Evolutionary conservation across 2,329 filamentous ascomycete species (phyloP).

Genomic region (Alternaria burnsii): DNA sequence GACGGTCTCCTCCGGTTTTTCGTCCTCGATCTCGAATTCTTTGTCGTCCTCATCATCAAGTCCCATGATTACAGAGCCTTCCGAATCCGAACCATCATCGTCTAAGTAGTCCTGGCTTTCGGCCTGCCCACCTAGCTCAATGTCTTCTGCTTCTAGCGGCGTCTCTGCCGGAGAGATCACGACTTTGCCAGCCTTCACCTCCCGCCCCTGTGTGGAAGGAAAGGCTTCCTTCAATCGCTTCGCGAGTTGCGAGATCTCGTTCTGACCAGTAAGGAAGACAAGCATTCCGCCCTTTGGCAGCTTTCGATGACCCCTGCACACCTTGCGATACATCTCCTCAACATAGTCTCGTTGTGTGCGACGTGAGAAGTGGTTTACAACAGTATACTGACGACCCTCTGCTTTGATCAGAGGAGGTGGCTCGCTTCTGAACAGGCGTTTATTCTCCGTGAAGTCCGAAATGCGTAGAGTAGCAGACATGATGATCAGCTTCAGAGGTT

Average conservation of each 20-base stretch:
- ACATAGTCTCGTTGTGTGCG: constrained; percentile 87
- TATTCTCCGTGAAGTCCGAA: constrained; percentile 87
- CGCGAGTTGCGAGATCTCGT: constrained; percentile 86
- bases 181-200: constrained; percentile 69
- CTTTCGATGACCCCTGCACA: constrained; percentile 86
- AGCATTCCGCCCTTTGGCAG: constrained; percentile 90
- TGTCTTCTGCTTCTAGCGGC: constrained; percentile 83
- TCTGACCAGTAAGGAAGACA: constrained; percentile 92
- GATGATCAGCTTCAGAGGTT: constrained; percentile 90
- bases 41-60: constrained; percentile 71
- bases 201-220: constrained; percentile 58
- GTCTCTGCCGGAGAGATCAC: constrained; percentile 79
- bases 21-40: constrained; percentile 66
- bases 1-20: constrained; percentile 70
- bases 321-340: constrained; percentile 87
- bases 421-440: constrained; percentile 74
- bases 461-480: constrained; percentile 97
- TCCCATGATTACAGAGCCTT: constrained; percentile 68
- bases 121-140: constrained; percentile 72
- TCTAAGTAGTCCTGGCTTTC: constrained; percentile 52
- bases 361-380: constrained; percentile 87
- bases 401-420: constrained; percentile 87
- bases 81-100: constrained; percentile 60
- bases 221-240: constrained; percentile 78
- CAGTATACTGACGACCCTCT: constrained; percentile 89